Evolutionary conservation across 2,329 filamentous ascomycete species (phyloP), one percentile per base, ranked within the genome.

Genomic region (Ambrosiella cleistominuta): DNA sequence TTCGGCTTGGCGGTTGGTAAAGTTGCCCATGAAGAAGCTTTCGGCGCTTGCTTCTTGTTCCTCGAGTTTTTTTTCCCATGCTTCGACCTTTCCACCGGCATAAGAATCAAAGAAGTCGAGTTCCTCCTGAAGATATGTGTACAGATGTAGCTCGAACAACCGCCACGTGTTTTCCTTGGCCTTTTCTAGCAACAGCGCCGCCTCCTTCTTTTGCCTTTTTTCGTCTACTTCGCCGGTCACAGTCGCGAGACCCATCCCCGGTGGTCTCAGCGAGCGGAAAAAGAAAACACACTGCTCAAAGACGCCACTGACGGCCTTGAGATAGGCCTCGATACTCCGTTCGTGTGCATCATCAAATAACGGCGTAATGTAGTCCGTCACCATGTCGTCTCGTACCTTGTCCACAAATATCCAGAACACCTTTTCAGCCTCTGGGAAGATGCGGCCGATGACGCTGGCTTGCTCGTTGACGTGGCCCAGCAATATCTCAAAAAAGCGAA

Each of bases 11-110:
- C 93, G 80, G 27, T 57, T 60, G 67, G 91, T 96, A 66, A 97
- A 82, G 67, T 89, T 96, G 27, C 85, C 86, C 91, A 97, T 96
- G 71, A 89, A 93, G 67, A 94, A 95, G 0, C 87, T 93, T 70
- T 98, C 93, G 0, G 87, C 83, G 1, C 85, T 86, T 13, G 88
- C 89, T 63, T 95, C 90, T 70, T 96, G 87, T 64, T 95, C 91
- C 0, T 83, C 87, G 38, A 96, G 76, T 66, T 94, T 88, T 70
- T 88, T 88, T 70, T 96, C 91, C 93, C 93, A 98, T 12, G 81
- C 77, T 6, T 74, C 78, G 4, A 98, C 91, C 65, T 91, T 82
- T 1, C 77, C 74, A 61, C 91, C 85, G 12, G 87, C 88, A 62
- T 83, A 79, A 57, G 78, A 78, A 37, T 83, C 85, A 69, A 97